Conservation (phyloP, 345 rosid genomes). For the Clausena lansium region DNA sequence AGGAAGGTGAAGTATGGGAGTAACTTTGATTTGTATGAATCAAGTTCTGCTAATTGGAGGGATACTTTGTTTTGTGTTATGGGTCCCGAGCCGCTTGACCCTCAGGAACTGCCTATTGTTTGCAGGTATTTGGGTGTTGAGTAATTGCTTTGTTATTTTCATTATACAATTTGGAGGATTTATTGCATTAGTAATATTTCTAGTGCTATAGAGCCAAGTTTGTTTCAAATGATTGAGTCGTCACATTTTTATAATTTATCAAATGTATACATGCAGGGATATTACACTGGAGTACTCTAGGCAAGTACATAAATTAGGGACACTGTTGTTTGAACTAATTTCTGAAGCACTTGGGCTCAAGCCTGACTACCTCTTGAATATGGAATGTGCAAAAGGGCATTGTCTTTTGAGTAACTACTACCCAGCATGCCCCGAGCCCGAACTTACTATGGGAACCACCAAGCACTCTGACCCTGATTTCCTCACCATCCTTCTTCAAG, state of each 20-base stretch:
- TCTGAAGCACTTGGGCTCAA: constrained; percentile 27
- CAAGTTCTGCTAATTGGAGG: constrained; percentile 26
- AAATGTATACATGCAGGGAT: constrained; percentile 3
- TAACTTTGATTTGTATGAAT: constrained; percentile 17
- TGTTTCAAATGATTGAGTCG: not conserved
- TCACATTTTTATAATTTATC: not conserved
- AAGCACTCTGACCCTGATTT: constrained; percentile 49
- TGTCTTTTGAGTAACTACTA: constrained; percentile 25
- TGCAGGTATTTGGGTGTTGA: constrained; percentile 15
- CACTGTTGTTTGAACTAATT: constrained; percentile 14
- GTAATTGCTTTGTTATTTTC: not conserved
- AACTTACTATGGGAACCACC: constrained; percentile 36
- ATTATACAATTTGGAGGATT: not conserved
- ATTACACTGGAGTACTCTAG: constrained; percentile 7
- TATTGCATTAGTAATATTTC: not conserved
- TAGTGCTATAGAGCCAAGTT: not conserved
- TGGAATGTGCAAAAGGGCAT: constrained; percentile 20
- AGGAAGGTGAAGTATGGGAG: constrained; percentile 20
- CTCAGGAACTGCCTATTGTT: constrained; percentile 16
- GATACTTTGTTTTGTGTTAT: constrained; percentile 12
- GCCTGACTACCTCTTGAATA: constrained; percentile 6
- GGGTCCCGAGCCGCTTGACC: constrained; percentile 13
- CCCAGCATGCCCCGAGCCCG: constrained; percentile 43
- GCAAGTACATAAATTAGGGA: constrained; percentile 15
- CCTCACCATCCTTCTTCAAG: constrained; percentile 48